Percentiles rank a stretch among this genome's conserved stretches.
These are phyloP conservation scores for Centrapalus pauciflorus DNA, from an alignment of 129 eudicot species.

Conservation along the genomic window DNA sequence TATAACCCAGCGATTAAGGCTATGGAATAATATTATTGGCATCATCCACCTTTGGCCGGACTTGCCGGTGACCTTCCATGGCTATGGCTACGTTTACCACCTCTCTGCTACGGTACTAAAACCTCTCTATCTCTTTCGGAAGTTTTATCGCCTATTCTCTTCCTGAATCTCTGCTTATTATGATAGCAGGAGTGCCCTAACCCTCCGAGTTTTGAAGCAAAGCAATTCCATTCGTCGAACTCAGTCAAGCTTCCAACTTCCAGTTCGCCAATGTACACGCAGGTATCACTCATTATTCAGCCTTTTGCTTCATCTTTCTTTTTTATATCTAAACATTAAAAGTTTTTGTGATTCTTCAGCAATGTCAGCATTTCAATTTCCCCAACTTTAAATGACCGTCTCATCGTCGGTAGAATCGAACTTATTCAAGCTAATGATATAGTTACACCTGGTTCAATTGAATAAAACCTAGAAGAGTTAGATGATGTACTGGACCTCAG, in stretches of 20 bases:
- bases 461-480: not conserved
- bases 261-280: constrained; percentile 25
- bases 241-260: constrained; percentile 12
- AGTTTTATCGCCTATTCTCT: not conserved
- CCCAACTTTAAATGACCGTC: not conserved
- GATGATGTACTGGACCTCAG: not conserved
- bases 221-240: not conserved
- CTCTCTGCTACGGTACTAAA: constrained; percentile 28
- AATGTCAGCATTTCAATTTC: not conserved
- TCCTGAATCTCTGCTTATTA: not conserved
- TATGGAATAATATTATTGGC: no score
- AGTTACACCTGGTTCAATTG: not conserved
- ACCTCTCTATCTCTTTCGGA: not conserved
- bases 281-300: constrained; percentile 6
- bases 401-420: not conserved
- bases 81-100: constrained; percentile 34
- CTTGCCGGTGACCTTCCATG: constrained; percentile 2
- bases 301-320: not conserved
- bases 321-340: not conserved
- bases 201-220: constrained; percentile 29
- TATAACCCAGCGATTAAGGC: no score
- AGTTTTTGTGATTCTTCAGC: not conserved
- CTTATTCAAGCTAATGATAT: not conserved
- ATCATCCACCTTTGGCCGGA: not conserved
- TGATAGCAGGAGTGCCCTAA: constrained; percentile 20